phyloP scores from a whole-genome alignment of 2,329 filamentous ascomycete genomes.

The Beauveria sp. region DNA sequence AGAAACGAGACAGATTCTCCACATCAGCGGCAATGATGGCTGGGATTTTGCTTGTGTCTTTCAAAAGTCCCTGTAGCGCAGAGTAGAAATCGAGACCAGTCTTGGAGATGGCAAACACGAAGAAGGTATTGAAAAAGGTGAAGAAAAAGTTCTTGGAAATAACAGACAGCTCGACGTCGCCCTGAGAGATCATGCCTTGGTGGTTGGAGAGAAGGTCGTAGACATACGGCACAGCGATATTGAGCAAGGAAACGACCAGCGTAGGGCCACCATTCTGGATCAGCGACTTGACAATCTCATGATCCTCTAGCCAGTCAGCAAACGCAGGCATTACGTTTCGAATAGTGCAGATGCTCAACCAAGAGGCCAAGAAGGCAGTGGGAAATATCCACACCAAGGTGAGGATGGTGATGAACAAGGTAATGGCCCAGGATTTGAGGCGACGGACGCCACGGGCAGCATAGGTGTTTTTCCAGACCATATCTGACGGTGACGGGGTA shows the following conservation, averaged over 20 bases:
- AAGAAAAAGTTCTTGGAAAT: slow-evolving; percentile 99
- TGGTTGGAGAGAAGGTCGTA: slow-evolving; percentile 88
- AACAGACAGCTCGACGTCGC: slow-evolving; percentile 86
- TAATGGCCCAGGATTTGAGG: slow-evolving; percentile 75
- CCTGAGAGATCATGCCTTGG: slow-evolving; percentile 92
- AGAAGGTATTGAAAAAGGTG: slow-evolving; percentile 97
- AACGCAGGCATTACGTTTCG: slow-evolving; percentile 63
- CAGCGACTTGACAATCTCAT: slow-evolving; percentile 65
- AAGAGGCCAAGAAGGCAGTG: slow-evolving; percentile 68
- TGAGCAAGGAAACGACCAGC: slow-evolving; percentile 75
- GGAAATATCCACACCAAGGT: slow-evolving; percentile 85
- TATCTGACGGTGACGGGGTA: slow-evolving; percentile 80
- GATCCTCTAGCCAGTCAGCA: slow-evolving; percentile 56
- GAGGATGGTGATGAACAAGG: slow-evolving; percentile 70
- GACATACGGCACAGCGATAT: slow-evolving; percentile 82
- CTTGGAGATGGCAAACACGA: slow-evolving; percentile 84
- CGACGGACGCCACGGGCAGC: slow-evolving; percentile 66
- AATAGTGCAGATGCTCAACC: slow-evolving; percentile 77
- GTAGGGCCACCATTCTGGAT: slow-evolving; percentile 87
- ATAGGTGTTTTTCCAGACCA: slow-evolving; percentile 96
- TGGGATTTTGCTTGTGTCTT: slow-evolving; percentile 73
- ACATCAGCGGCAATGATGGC: slow-evolving; percentile 68
- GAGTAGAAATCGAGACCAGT: slow-evolving; percentile 70
- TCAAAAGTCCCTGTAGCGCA: slow-evolving; percentile 65
- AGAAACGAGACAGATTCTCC: slow-evolving; percentile 70